Base-by-base conservation (phyloP, 169 alveolate species). In the Cryptosporidium sp. region DNA sequence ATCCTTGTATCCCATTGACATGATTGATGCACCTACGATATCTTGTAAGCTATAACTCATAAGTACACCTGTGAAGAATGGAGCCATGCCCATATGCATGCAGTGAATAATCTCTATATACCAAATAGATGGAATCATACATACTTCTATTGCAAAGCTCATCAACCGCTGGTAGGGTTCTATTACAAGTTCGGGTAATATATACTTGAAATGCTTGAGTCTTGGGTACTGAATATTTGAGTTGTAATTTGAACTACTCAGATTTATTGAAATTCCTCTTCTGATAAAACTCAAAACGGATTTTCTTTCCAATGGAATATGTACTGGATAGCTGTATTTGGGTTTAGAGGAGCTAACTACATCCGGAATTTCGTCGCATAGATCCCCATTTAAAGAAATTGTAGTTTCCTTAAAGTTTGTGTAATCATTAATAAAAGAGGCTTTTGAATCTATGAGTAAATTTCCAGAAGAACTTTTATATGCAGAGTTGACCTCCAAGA, bases 81-180 rank as follows among this genome's bases (percentile, higher is more conserved):
- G 71, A 65, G 51, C 71, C 71, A 37, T 65, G 9, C 51, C 71
- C 71, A 65, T 37, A 65, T 65, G 50, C 71, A 65, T 65, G 9
- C 71, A 65, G 71, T 65, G 71, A 65, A 65, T 65, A 5, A 65
- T 37, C 18, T 65, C 71, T 35, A 65, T 5, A 65, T 65, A 65
- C 71, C 71, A 65, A 65, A 65, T 65, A 16, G 71, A 65, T 37
- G 71, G 71, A n/a, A 65, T 65, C 71, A 65, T 65, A 29, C 71
- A 65, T 21, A 65, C 31, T 37, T 65, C 71, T 31, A 65, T 65
- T 14, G 71, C 71, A 65, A 65, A 65, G 23, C 71, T 65, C 43
- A 65, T 35, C 31, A 65, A 37, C 21, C 71, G 71, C 10, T 65
- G 71, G 33, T 65, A 65, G 26, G 71, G 71, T 51, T 65, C 51